Evolutionary conservation across 805 yeast genomes (phyloP).

Genomic region (Teunomyces gatunensis): DNA sequence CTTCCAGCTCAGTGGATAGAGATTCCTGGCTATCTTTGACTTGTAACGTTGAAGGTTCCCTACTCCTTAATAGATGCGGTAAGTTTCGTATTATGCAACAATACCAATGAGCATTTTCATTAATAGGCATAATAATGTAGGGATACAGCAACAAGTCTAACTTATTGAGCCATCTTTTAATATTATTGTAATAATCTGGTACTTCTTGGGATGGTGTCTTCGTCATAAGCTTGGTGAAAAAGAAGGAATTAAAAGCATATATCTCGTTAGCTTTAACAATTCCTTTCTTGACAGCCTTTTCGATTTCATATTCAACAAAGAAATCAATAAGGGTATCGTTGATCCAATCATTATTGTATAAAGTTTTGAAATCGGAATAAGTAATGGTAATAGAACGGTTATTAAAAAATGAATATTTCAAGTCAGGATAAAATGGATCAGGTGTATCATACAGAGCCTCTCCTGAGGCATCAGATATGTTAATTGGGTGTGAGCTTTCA

Average conservation of each 20-base stretch:
- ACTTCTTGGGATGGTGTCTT: slow-evolving; percentile 18
- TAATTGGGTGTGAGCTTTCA: neutral
- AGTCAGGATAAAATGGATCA: slow-evolving; percentile 42
- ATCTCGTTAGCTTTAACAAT: slow-evolving; percentile 37
- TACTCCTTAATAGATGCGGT: slow-evolving; percentile 22
- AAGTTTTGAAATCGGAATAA: slow-evolving; percentile 71
- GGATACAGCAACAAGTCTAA: slow-evolving; percentile 56
- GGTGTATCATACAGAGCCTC: slow-evolving; percentile 23
- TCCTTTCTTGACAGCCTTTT: slow-evolving; percentile 24
- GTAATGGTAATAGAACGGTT: slow-evolving; percentile 55
- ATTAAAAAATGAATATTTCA: slow-evolving; percentile 53
- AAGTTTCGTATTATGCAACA: slow-evolving; percentile 67
- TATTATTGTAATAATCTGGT: slow-evolving; percentile 53
- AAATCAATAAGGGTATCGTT: slow-evolving; percentile 89
- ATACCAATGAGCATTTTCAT: slow-evolving; percentile 84
- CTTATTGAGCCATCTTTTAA: slow-evolving; percentile 76
- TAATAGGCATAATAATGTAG: slow-evolving; percentile 75
- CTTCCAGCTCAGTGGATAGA: neutral
- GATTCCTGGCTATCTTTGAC: slow-evolving; percentile 7
- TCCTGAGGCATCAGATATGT: neutral
- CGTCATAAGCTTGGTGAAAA: slow-evolving; percentile 61
- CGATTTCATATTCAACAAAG: slow-evolving; percentile 61
- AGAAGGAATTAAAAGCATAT: slow-evolving; percentile 76
- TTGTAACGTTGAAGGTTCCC: slow-evolving; percentile 1
- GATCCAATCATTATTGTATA: slow-evolving; percentile 80